Evolutionary conservation across 78 protist species (phyloP), one percentile per base, ranked within the genome.

Genomic region (Polysphondylium violaceum): DNA sequence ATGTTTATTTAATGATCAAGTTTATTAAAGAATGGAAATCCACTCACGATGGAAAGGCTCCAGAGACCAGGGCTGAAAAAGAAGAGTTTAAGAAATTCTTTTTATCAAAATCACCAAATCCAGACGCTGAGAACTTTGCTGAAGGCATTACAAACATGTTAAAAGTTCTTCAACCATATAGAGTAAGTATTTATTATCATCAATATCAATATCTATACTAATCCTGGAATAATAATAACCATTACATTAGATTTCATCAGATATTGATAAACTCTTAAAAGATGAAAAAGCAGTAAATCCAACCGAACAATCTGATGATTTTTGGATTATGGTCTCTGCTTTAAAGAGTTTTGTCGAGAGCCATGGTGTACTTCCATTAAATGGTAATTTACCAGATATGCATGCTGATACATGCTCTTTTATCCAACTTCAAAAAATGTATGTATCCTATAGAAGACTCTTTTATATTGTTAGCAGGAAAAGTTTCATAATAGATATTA

Each of bases 351-450:
- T 96, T 51, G 93, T 94, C 38, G 88, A 74, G 21, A 43, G 21
- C 31, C 94, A 96, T 69, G 90, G 89, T 21, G 23, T 25, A 1
- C 76, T 96, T 21, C 97, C 98, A 40, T 86, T 96, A 16, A 43
- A 38, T 19, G 98, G 98, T 41, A 38, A 74, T 31, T 25, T 96
- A 7, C 98, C 98, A 41, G 98, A 96, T 90, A 94, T 96, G 95
- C 65, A 69, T 4, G 81, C 97, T 11, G 94, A 88, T 33, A 93
- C 97, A 16, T 63, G 73, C 6, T 47, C 78, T 56, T 96, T 90
- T 67, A 47, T 95, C 53, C 55, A 44, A 29, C 88, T 96, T 33
- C 98, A 96, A 85, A 86, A 60, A 41, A 3, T 94, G 88, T 96
- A 72, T 33, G 21, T 50, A 44, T n/a, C n/a, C n/a, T n/a, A 21